These are phyloP conservation scores for Dentipellis sp. DNA, from an alignment of 768 basidiomycete genomes.

Conservation along the genomic window DNA sequence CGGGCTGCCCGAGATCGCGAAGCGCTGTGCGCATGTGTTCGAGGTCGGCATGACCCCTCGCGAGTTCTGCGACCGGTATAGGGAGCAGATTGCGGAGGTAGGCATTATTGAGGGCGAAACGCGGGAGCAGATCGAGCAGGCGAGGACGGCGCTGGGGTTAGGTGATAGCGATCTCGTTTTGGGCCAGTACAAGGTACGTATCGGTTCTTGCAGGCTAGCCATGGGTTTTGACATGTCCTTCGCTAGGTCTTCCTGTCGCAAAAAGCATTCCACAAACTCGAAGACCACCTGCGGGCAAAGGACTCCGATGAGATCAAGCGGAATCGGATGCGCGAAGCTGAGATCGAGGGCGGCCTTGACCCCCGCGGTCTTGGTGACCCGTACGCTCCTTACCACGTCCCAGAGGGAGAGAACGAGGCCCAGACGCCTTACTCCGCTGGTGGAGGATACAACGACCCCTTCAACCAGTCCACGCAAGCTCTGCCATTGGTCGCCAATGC, in stretches of 20 bases:
- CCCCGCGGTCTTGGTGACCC: slow-evolving; percentile 52
- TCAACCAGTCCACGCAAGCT: slow-evolving; percentile 53
- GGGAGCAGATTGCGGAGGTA: slow-evolving; percentile 45
- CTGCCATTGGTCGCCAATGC: slow-evolving; percentile 81
- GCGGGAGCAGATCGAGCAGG: slow-evolving; percentile 52
- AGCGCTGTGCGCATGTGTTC: slow-evolving; percentile 54
- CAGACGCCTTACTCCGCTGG: slow-evolving; percentile 27
- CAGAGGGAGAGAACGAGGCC: slow-evolving; percentile 32
- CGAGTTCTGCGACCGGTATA: slow-evolving; percentile 84
- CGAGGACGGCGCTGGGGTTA: slow-evolving; percentile 45
- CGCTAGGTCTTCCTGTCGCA: slow-evolving; percentile 83
- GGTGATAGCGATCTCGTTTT: slow-evolving; percentile 68
- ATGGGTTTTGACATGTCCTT: slow-evolving; percentile 1
- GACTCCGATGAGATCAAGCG: slow-evolving; percentile 86
- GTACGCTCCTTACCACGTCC: slow-evolving; percentile 67
- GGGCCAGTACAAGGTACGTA: slow-evolving; percentile 73
- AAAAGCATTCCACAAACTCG: slow-evolving; percentile 75
- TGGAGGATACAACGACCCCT: slow-evolving; percentile 41
- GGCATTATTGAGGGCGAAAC: slow-evolving; percentile 53
- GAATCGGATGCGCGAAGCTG: slow-evolving; percentile 67
- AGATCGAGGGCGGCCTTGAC: slow-evolving; percentile 60
- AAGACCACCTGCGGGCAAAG: slow-evolving; percentile 73
- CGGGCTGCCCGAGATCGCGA: slow-evolving; percentile 72
- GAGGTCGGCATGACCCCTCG: slow-evolving; percentile 79
- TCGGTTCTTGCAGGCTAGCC: background rate